Conservation (phyloP, 2,329 filamentous ascomycete genomes). For the Verticillium nonalfalfae region DNA sequence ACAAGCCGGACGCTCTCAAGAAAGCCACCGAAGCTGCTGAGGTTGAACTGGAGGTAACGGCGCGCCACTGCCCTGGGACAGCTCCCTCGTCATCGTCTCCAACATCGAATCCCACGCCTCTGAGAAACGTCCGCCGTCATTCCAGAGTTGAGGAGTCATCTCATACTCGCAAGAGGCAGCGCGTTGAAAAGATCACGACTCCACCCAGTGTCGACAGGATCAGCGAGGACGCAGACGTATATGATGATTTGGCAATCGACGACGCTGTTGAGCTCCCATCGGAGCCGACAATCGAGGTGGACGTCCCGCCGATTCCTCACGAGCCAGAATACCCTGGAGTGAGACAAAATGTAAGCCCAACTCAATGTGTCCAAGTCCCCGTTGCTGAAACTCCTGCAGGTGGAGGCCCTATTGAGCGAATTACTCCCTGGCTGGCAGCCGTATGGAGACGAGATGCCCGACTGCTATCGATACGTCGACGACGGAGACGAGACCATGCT, state of each 20-base stretch:
- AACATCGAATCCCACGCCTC: background rate
- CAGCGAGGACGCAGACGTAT: background rate
- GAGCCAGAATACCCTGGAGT: background rate
- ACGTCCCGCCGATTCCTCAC: background rate
- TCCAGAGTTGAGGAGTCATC: background rate
- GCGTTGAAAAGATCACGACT: background rate
- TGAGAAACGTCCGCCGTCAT: background rate
- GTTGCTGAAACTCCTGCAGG: background rate
- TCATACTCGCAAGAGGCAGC: background rate
- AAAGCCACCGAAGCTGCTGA: background rate
- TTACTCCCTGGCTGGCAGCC: background rate
- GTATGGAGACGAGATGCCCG: background rate
- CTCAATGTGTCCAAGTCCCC: background rate
- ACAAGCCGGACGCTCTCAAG: background rate
- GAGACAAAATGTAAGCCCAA: background rate
- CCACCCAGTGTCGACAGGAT: background rate
- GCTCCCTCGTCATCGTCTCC: background rate
- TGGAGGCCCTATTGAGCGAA: background rate
- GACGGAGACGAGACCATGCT: background rate
- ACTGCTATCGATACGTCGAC: background rate
- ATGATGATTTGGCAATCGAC: background rate
- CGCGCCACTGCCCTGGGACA: background rate
- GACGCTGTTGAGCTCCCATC: background rate
- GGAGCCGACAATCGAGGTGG: background rate
- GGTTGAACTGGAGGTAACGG: background rate